Evolutionary conservation across 768 basidiomycete genomes (phyloP).

Genomic region (Amanita jacksonii): DNA sequence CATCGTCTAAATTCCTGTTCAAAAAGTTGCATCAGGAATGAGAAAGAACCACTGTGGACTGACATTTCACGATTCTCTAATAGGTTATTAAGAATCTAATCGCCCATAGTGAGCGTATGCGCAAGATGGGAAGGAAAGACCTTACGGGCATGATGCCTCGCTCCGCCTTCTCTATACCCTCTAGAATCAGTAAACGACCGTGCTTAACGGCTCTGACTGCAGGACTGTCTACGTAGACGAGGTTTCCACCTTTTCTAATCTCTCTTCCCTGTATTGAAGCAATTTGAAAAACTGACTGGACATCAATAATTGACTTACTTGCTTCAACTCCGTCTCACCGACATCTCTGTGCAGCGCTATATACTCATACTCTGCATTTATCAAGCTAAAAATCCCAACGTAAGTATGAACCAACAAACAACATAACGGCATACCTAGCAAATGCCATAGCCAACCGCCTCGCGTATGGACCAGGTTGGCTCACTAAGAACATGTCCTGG

Average conservation of each 20-base stretch:
- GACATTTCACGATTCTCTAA: conserved; percentile 67
- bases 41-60: conserved; percentile 4
- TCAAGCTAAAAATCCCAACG: conserved; percentile 26
- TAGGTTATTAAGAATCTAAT: conserved; percentile 53
- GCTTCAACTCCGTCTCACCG: conserved; percentile 66
- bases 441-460: conserved; percentile 53
- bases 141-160: conserved; percentile 63
- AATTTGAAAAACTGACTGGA: neutral
- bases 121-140: neutral
- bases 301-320: conserved; percentile 23
- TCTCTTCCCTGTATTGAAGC: conserved; percentile 37
- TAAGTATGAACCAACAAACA: neutral
- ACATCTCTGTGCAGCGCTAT: conserved; percentile 59
- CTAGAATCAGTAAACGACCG: conserved; percentile 54
- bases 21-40: neutral
- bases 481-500: conserved; percentile 57
- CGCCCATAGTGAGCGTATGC: neutral
- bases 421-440: conserved; percentile 38
- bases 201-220: conserved; percentile 58
- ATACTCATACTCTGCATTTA: conserved; percentile 63
- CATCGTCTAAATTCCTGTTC: conserved; percentile 56
- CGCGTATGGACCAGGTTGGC: conserved; percentile 61
- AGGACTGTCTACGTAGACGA: conserved; percentile 60
- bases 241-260: conserved; percentile 48
- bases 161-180: conserved; percentile 66